Evolutionary conservation across 2,329 filamentous ascomycete species (phyloP).

Genomic region (Aspergillus neoniger): DNA sequence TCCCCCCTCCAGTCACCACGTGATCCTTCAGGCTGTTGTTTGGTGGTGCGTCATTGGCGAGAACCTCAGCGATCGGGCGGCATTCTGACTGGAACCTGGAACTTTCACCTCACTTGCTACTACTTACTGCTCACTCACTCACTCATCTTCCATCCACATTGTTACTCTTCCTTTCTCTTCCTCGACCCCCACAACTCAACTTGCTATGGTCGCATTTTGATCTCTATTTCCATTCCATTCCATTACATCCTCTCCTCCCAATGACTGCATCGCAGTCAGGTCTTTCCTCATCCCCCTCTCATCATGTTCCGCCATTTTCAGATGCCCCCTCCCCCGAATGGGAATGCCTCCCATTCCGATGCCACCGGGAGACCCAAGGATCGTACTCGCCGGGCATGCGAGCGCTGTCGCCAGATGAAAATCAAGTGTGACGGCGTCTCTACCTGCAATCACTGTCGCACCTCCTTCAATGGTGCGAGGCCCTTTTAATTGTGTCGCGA

Average conservation of each 20-base stretch:
- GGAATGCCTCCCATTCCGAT: background rate
- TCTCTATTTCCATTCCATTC: background rate
- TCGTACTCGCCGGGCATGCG: conserved; percentile 10
- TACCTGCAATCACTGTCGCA: conserved; percentile 9
- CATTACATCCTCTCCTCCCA: background rate
- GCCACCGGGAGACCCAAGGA: background rate
- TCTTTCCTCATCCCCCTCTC: background rate
- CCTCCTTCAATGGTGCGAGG: conserved; percentile 10
- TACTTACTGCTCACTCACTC: too few species aligned
- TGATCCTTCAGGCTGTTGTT: background rate
- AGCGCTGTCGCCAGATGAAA: conserved; percentile 15
- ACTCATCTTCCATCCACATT: background rate
- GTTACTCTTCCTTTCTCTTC: background rate
- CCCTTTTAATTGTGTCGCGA: too few species aligned
- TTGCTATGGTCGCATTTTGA: background rate
- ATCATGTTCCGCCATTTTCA: background rate
- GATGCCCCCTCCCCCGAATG: background rate
- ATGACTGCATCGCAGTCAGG: background rate
- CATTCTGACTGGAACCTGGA: background rate
- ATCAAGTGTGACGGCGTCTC: conserved; percentile 10
- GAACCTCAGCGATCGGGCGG: background rate
- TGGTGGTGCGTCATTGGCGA: background rate
- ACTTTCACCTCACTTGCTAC: background rate
- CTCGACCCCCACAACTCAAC: background rate
- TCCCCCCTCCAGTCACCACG: background rate